phyloP scores from a whole-genome alignment of 2,329 filamentous ascomycete species.

The Drechslerella dactyloides region DNA sequence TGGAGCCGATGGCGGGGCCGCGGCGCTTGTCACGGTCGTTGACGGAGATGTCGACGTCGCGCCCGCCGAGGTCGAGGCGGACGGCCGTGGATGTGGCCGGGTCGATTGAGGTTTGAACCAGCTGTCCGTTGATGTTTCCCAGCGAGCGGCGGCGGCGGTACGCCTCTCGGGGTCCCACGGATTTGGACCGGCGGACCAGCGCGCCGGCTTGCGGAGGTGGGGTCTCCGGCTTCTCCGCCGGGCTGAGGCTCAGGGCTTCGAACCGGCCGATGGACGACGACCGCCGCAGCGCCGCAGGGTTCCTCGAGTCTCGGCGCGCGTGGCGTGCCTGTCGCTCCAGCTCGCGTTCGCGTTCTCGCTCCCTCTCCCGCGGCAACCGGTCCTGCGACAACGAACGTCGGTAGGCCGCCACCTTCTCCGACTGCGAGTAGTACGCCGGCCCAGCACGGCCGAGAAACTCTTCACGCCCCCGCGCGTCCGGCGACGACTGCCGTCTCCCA shows the following conservation, averaged over 20 bases:
- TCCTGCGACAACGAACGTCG: conserved; percentile 39
- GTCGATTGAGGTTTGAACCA: conserved; percentile 10
- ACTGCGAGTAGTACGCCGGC: conserved; percentile 28
- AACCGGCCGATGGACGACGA: conserved; percentile 40
- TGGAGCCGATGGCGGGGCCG: conserved; percentile 40
- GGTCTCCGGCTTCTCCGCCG: conserved; percentile 20
- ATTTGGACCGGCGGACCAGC: conserved; percentile 42
- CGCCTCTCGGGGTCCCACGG: conserved; percentile 35
- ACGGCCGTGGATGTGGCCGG: conserved; percentile 14
- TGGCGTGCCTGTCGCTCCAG: conserved; percentile 22
- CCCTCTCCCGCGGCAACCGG: conserved; percentile 4
- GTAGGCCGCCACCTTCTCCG: conserved; percentile 28
- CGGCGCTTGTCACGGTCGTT: conserved; percentile 38
- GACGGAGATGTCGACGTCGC: conserved; percentile 44
- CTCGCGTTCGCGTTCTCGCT: conserved; percentile 4
- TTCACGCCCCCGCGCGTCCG: conserved; percentile 22
- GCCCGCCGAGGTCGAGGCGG: conserved; percentile 37
- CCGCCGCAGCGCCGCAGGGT: conserved; percentile 11
- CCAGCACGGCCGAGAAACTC: conserved; percentile 21
- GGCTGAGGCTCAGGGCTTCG: conserved; percentile 10
- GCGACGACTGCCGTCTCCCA: conserved; percentile 24
- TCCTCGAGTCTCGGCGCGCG: conserved; percentile 27
- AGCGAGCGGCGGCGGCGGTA: conserved; percentile 30
- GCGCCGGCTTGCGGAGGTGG: conserved; percentile 21
- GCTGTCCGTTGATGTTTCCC: conserved; percentile 11